Percentiles rank a stretch among this genome's conserved stretches.
phyloP scores from a whole-genome alignment of 2,329 filamentous ascomycete species.

The Hypocreales sp. region DNA sequence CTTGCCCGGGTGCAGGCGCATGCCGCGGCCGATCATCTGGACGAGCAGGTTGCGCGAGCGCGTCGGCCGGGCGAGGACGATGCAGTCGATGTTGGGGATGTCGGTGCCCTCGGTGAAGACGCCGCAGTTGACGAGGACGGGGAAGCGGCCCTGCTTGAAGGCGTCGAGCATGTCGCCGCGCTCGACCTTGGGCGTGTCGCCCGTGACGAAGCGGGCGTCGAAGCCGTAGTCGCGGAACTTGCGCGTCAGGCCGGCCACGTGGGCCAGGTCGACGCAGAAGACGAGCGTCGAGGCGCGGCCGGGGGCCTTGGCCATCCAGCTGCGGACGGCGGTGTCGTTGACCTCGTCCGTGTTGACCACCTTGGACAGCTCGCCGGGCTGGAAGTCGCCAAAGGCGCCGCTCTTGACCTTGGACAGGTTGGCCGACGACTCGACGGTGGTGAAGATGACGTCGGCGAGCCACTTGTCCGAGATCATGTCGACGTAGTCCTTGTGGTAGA shows the following conservation, averaged over 20 bases:
- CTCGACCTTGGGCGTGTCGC: slow-evolving; percentile 55
- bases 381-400: slow-evolving; percentile 58
- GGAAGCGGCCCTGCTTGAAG: slow-evolving; percentile 64
- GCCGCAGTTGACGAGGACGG: slow-evolving; percentile 84
- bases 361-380: slow-evolving; percentile 57
- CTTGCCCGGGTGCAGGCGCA: slow-evolving; percentile 71
- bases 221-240: slow-evolving; percentile 64
- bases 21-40: slow-evolving; percentile 94
- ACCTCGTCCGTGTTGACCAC: slow-evolving; percentile 69
- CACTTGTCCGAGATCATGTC: slow-evolving; percentile 73
- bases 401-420: slow-evolving; percentile 59
- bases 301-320: slow-evolving; percentile 67
- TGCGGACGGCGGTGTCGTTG: slow-evolving; percentile 72
- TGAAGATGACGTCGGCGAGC: slow-evolving; percentile 86
- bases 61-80: slow-evolving; percentile 76
- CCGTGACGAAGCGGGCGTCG: slow-evolving; percentile 77
- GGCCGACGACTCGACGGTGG: slow-evolving; percentile 71
- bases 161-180: slow-evolving; percentile 56
- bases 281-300: slow-evolving; percentile 73
- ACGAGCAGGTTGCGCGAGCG: slow-evolving; percentile 84
- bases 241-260: slow-evolving; percentile 60
- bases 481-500: slow-evolving; percentile 69
- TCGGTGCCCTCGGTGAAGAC: slow-evolving; percentile 97
- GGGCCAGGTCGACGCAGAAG: slow-evolving; percentile 83
- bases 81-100: slow-evolving; percentile 92